Percentiles rank a stretch among this genome's conserved stretches.
phyloP scores from a whole-genome alignment of 495 filamentous ascomycete species.

The Evernia prunastri region DNA sequence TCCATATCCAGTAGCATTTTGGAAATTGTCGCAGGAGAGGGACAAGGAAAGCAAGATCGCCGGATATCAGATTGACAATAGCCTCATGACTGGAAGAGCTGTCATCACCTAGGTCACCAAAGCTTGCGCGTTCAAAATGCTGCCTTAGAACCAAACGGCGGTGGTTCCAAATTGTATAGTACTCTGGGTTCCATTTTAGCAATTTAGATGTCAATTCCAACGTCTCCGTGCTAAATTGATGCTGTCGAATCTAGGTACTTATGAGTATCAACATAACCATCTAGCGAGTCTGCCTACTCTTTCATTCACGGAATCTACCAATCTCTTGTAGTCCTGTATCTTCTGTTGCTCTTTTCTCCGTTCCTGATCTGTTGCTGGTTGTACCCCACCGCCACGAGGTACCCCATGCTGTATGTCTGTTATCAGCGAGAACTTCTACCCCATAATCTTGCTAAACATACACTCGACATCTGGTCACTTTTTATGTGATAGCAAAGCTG shows the following conservation, averaged over 20 bases:
- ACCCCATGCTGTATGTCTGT: constrained; percentile 62
- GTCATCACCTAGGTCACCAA: constrained; percentile 28
- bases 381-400: constrained; percentile 52
- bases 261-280: neutral
- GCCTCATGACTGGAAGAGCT: constrained; percentile 29
- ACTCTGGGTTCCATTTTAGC: constrained; percentile 85
- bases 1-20: constrained; percentile 99
- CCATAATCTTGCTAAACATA: constrained; percentile 8
- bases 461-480: neutral
- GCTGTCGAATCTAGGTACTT: constrained; percentile 42
- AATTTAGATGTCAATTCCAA: constrained; percentile 73
- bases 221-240: constrained; percentile 57
- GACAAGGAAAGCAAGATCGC: constrained; percentile 73
- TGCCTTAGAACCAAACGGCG: constrained; percentile 61
- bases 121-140: constrained; percentile 30
- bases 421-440: neutral
- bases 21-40: constrained; percentile 77
- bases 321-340: constrained; percentile 68
- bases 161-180: constrained; percentile 98
- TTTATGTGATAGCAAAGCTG: no score
- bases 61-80: constrained; percentile 51
- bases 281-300: constrained; percentile 40
- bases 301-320: constrained; percentile 58
- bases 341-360: constrained; percentile 62
- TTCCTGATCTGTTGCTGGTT: constrained; percentile 58